Conservation (phyloP, 169 alveolate species). For the Cryptosporidium andersoni region DNA sequence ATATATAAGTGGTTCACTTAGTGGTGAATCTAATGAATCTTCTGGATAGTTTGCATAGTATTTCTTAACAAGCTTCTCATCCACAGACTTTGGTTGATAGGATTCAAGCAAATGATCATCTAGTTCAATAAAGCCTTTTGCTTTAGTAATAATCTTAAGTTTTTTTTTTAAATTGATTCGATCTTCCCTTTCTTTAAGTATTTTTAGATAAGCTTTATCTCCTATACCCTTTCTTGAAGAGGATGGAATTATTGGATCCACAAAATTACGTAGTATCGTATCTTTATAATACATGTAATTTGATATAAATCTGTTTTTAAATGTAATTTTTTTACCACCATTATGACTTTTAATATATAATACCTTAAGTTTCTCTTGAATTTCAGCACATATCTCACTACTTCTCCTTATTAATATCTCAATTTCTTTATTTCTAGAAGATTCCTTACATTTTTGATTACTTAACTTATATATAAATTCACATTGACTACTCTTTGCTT, state of each 20-base stretch:
- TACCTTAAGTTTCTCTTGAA: slow-evolving; percentile 22
- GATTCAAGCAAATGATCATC: slow-evolving; percentile 16
- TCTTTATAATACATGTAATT: background rate
- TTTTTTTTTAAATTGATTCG: slow-evolving; percentile 31
- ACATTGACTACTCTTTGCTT: background rate
- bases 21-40: background rate
- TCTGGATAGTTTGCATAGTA: slow-evolving; percentile 36
- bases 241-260: slow-evolving; percentile 7
- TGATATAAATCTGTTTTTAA: background rate
- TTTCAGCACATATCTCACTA: background rate
- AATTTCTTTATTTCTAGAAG: background rate
- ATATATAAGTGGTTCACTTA: slow-evolving; percentile 1
- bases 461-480: background rate
- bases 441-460: background rate
- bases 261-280: slow-evolving; percentile 6
- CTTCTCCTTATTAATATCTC: too few species aligned
- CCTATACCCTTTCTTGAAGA: background rate
- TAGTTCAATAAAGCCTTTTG: slow-evolving; percentile 55
- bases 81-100: slow-evolving; percentile 43
- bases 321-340: background rate
- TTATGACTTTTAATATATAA: slow-evolving; percentile 45
- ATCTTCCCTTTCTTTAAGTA: slow-evolving; percentile 30
- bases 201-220: background rate
- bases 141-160: slow-evolving; percentile 47
- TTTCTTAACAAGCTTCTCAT: slow-evolving; percentile 38